A percentile compares a stretch with the other conserved stretches of the same genome.
Evolutionary conservation across 345 rosid genomes (phyloP).

Genomic region (Brassica nigra): DNA sequence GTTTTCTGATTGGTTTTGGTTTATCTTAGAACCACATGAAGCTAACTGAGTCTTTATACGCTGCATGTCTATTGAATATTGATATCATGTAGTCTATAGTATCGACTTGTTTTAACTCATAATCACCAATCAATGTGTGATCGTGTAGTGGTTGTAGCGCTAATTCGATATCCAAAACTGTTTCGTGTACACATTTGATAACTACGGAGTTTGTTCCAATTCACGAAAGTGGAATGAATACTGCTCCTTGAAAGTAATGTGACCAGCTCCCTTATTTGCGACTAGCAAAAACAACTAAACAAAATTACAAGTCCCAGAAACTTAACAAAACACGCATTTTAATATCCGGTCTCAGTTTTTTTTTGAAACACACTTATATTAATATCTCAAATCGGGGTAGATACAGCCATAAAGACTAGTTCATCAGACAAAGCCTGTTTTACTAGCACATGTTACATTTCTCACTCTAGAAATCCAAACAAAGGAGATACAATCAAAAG

Average conservation of each 20-base stretch:
- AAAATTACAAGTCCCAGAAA: neutral
- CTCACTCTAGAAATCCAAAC: too few relatives aligned
- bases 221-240: neutral
- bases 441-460: too few relatives aligned
- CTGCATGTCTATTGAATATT: neutral
- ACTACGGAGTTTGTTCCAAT: neutral
- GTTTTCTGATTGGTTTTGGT: neutral
- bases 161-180: neutral
- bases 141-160: neutral
- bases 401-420: too few relatives aligned
- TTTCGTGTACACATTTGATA: neutral
- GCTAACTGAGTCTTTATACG: neutral
- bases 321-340: neutral
- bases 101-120: neutral
- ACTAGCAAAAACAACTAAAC: neutral
- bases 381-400: too few relatives aligned
- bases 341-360: neutral
- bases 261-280: neutral
- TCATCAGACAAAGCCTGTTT: too few relatives aligned
- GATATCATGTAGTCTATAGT: neutral
- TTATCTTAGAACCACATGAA: neutral
- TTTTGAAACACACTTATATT: too few relatives aligned
- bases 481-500: too few relatives aligned
- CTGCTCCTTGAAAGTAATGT: neutral
- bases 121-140: too few relatives aligned